Evolutionary conservation across 495 filamentous ascomycete genomes (phyloP).

Genomic region (Aspergillus sclerotioniger): DNA sequence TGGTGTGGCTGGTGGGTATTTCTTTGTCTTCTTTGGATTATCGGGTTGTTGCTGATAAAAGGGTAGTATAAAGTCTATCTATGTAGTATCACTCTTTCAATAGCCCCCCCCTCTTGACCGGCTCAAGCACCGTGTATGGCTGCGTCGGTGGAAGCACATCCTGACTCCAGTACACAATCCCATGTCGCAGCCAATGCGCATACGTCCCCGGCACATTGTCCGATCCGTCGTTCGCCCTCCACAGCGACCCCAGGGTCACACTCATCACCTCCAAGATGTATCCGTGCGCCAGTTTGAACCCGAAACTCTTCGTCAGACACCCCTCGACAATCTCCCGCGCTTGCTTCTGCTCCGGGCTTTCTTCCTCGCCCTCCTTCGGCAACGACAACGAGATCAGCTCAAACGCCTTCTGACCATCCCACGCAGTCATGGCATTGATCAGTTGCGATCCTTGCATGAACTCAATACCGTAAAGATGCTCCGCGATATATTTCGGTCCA

Average conservation of each 20-base stretch:
- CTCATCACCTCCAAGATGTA: constrained; percentile 42
- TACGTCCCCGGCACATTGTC: constrained; percentile 26
- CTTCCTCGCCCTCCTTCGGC: constrained; percentile 40
- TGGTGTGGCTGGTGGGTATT: neutral
- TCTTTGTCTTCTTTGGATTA: neutral
- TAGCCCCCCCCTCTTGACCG: neutral
- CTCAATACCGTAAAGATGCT: constrained; percentile 49
- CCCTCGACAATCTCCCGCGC: constrained; percentile 50
- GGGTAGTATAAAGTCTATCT: neutral
- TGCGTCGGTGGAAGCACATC: constrained; percentile 5
- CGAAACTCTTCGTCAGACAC: constrained; percentile 46
- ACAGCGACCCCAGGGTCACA: constrained; percentile 24
- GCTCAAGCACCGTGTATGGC: neutral
- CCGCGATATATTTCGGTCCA: constrained; percentile 46
- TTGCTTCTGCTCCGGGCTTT: constrained; percentile 47
- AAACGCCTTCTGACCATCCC: constrained; percentile 49
- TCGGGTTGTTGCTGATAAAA: neutral
- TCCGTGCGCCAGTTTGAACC: constrained; percentile 54
- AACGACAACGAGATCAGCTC: constrained; percentile 49
- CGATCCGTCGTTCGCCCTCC: constrained; percentile 20
- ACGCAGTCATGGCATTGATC: constrained; percentile 49
- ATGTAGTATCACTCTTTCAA: neutral
- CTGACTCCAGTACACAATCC: constrained; percentile 19
- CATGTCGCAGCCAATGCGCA: constrained; percentile 26
- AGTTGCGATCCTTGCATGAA: constrained; percentile 51